Evolutionary conservation across 805 yeast genomes (phyloP).

Genomic region (Yamadazyma olivae): DNA sequence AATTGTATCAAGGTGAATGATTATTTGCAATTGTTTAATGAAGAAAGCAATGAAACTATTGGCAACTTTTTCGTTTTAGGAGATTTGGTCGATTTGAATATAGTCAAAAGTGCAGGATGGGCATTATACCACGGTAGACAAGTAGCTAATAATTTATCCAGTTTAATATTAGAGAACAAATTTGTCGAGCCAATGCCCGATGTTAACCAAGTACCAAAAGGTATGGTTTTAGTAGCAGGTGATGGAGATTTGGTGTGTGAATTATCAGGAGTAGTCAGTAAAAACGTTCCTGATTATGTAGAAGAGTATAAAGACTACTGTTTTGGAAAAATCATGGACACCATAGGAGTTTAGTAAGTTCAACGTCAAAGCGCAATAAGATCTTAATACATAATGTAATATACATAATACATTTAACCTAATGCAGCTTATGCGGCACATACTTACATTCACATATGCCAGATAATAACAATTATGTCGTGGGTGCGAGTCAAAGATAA

Average conservation of each 20-base stretch:
- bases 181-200: conserved; percentile 35
- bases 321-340: conserved; percentile 37
- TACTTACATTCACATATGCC: too few species aligned
- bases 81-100: conserved; percentile 37
- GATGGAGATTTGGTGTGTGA: conserved; percentile 36
- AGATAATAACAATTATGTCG: too few species aligned
- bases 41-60: conserved; percentile 11
- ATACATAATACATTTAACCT: too few species aligned
- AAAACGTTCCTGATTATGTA: conserved; percentile 30
- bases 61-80: conserved; percentile 34
- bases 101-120: conserved; percentile 45
- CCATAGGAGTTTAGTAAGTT: conserved; percentile 21
- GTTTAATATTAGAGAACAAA: conserved; percentile 23
- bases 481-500: too few species aligned
- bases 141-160: conserved; percentile 34
- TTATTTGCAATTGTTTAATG: conserved; percentile 29
- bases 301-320: conserved; percentile 42
- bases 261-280: conserved; percentile 29
- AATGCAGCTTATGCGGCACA: too few species aligned
- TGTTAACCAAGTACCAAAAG: conserved; percentile 29
- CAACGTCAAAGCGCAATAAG: too few species aligned
- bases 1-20: conserved; percentile 34
- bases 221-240: conserved; percentile 42
- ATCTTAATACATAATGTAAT: too few species aligned
- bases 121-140: conserved; percentile 41